These are phyloP conservation scores for Lichtheimia ramosa DNA, from an alignment of 371 early-diverging fungal species.

Conservation along the genomic window DNA sequence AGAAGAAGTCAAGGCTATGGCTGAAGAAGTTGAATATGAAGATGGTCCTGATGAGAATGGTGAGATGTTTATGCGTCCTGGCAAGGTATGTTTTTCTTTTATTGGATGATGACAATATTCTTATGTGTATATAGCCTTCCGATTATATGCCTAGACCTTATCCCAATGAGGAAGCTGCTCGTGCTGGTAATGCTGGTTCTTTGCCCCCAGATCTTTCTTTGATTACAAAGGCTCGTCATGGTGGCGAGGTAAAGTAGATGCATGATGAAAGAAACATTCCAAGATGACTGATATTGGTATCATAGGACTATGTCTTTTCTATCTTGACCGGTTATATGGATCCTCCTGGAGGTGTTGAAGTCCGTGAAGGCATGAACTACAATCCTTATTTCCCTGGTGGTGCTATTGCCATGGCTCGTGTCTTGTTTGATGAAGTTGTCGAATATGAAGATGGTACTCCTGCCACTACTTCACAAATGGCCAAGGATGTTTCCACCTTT, in stretches of 20 bases:
- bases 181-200: constrained; percentile 96
- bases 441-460: constrained; percentile 98
- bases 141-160: constrained; percentile 95
- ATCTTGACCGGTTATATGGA: constrained; percentile 95
- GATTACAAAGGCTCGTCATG: constrained; percentile 95
- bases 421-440: constrained; percentile 91
- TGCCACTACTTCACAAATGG: constrained; percentile 95
- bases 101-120: not conserved
- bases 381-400: constrained; percentile 99
- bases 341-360: constrained; percentile 92
- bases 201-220: constrained; percentile 95
- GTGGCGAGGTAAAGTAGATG: constrained; percentile 69
- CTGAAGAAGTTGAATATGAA: constrained; percentile 87
- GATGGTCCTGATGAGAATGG: constrained; percentile 97
- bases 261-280: not conserved
- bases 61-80: constrained; percentile 93
- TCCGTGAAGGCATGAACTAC: constrained; percentile 96
- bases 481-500: constrained; percentile 96
- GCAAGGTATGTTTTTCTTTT: constrained; percentile 64
- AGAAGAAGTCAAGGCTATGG: constrained; percentile 92
- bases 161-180: constrained; percentile 96
- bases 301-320: constrained; percentile 91
- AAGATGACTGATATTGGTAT: not conserved
- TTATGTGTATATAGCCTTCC: constrained; percentile 54
- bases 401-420: constrained; percentile 96